Percentiles rank a stretch among this genome's conserved stretches.
Evolutionary conservation across 2,329 filamentous ascomycete genomes (phyloP).

Genomic region (Aphanocladium album): DNA sequence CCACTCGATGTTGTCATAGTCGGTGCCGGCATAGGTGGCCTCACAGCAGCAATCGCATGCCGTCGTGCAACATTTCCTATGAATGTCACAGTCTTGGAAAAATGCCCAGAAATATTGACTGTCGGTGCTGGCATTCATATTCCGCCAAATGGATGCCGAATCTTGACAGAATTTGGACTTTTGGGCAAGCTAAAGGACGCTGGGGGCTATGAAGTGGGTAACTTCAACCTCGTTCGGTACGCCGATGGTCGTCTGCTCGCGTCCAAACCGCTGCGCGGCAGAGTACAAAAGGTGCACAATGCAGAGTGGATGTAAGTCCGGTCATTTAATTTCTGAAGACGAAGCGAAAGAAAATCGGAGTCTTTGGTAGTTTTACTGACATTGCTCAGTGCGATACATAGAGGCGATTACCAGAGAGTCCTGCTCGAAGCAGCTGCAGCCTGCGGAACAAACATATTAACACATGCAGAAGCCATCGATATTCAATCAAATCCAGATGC

Average conservation of each 20-base stretch:
- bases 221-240: slow-evolving; percentile 8
- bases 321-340: not conserved
- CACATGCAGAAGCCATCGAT: slow-evolving; percentile 4
- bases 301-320: slow-evolving; percentile 10
- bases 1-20: not conserved
- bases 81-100: slow-evolving; percentile 8
- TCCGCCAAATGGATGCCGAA: slow-evolving; percentile 8
- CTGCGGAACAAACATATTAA: slow-evolving; percentile 6
- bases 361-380: not conserved
- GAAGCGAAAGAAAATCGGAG: not conserved
- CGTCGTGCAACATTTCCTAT: slow-evolving; percentile 2
- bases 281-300: not conserved
- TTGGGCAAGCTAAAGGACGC: slow-evolving; percentile 5
- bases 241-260: slow-evolving; percentile 1
- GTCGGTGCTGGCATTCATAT: slow-evolving; percentile 12
- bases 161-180: slow-evolving; percentile 7
- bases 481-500: not conserved
- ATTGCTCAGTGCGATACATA: slow-evolving; percentile 5
- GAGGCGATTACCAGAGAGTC: slow-evolving; percentile 10
- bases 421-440: not conserved
- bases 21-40: not conserved
- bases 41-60: slow-evolving; percentile 8
- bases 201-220: slow-evolving; percentile 9
- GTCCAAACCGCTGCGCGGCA: slow-evolving; percentile 4
- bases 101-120: slow-evolving; percentile 4